Percentiles rank a stretch among this genome's conserved stretches.
Conservation (phyloP, 2,329 filamentous ascomycete species). For the Parastagonospora nodorum region DNA sequence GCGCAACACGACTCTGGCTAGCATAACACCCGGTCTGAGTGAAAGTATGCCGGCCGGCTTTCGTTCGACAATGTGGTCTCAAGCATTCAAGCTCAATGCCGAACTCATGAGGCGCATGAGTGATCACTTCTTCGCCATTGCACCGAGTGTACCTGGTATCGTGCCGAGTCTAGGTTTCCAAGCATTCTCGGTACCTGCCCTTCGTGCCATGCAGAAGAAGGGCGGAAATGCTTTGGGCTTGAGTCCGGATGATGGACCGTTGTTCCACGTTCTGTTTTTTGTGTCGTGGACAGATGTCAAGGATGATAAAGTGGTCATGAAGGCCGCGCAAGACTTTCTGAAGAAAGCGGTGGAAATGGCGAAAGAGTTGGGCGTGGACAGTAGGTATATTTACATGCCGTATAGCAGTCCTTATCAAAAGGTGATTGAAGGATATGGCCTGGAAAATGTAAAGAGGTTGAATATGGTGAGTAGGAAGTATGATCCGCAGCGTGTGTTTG, state of each 20-base stretch:
- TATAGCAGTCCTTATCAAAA: slow-evolving; percentile 51
- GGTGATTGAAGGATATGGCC: slow-evolving; percentile 49
- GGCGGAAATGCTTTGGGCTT: slow-evolving; percentile 36
- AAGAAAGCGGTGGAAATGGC: slow-evolving; percentile 1
- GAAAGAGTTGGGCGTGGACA: slow-evolving; percentile 6
- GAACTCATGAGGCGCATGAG: slow-evolving; percentile 20
- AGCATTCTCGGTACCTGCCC: slow-evolving; percentile 23
- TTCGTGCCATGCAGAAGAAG: slow-evolving; percentile 24
- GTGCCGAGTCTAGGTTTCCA: slow-evolving; percentile 21
- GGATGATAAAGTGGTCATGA: slow-evolving; percentile 25
- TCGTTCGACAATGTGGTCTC: slow-evolving; percentile 33
- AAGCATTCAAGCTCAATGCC: slow-evolving; percentile 29
- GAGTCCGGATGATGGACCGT: slow-evolving; percentile 11
- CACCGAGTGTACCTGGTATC: slow-evolving; percentile 15
- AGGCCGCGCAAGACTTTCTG: slow-evolving; percentile 17
- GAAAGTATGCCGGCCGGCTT: slow-evolving; percentile 14
- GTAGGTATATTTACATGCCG: slow-evolving; percentile 50
- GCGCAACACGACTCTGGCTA: slow-evolving; percentile 16
- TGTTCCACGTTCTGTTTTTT: slow-evolving; percentile 21
- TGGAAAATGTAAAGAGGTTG: slow-evolving; percentile 33
- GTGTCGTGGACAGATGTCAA: slow-evolving; percentile 22
- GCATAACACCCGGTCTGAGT: slow-evolving; percentile 16
- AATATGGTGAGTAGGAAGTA: slow-evolving; percentile 10
- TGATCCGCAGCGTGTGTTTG: slow-evolving; percentile 15
- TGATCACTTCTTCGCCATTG: slow-evolving; percentile 19